Base-by-base conservation (phyloP, 2,329 filamentous ascomycete genomes). In the Arthroderma sp. region DNA sequence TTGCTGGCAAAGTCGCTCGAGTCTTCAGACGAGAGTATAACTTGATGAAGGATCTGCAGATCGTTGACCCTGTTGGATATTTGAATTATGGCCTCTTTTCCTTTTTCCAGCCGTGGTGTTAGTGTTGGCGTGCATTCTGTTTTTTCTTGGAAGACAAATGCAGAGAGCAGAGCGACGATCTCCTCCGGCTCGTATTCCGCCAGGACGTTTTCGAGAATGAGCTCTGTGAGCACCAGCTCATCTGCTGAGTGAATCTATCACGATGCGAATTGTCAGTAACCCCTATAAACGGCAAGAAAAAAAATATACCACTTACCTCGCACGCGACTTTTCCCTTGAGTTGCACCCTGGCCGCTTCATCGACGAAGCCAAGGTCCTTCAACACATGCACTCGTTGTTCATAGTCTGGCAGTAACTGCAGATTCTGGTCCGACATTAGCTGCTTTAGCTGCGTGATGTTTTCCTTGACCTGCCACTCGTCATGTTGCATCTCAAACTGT, bases 241-340 rank as follows among this genome's bases (percentile, higher is more conserved):
- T 96, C 89, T 11, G 88, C 88, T 0, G 89, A 95, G 64, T 96
- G 91, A 48, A 98, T 89, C 68, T 75, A 50, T 29, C 42, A 10
- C 22, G 3, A 9, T n/a, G 3, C 38, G 8, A 31, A 36, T 38
- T 32, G 36, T 30, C 6, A 36, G 29, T 36, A 39, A 55, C 27
- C 9, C 3, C 8, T 36, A 3, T 27, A 31, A 37, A 8, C 29
- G 9, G 29, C 6, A 29, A 33, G 29, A 27, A 28, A 3, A 8
- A n/a, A 32, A 10, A 41, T 27, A 7, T 22, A 22, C 2, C n/a
- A 38, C 61, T 52, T 60, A 74, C 72, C 65, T 98, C 91, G 66
- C 91, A 98, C 4, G 91, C 91, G 22, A 98, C 91, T 63, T 96
- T 96, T 63, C 91, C 91, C 67, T 98, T 98, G 50, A 98, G 76